These are phyloP conservation scores for Saccharomyces hybrid DNA, from an alignment of 1,139 yeast species.

Conservation along the genomic window DNA sequence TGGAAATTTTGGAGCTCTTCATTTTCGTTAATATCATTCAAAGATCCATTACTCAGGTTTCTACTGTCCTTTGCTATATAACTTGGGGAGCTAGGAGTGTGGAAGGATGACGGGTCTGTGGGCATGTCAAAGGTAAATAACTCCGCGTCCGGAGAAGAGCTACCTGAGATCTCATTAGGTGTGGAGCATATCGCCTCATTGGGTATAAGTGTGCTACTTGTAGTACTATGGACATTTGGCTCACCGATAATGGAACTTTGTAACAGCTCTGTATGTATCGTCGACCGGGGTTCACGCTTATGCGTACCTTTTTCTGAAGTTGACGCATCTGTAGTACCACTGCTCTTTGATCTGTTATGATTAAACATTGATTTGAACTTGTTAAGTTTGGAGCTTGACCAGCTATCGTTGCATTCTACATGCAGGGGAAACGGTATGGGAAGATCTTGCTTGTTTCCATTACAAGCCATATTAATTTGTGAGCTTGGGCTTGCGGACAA, in stretches of 20 bases:
- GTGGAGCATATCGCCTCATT: not conserved
- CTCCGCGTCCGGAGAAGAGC: not conserved
- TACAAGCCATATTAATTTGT: not conserved
- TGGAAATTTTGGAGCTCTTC: conserved; percentile 26
- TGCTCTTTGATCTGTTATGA: not conserved
- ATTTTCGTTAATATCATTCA: conserved; percentile 29
- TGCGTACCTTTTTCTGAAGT: not conserved
- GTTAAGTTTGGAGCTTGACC: not conserved
- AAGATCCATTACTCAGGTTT: conserved; percentile 23
- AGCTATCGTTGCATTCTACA: not conserved
- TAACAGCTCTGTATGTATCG: not conserved
- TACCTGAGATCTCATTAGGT: not conserved
- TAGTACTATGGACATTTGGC: not conserved
- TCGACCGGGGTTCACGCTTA: not conserved
- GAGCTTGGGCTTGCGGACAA: not conserved
- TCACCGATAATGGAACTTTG: not conserved
- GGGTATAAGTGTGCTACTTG: not conserved
- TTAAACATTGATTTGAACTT: not conserved
- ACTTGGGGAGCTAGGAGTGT: conserved; percentile 10
- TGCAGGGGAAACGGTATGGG: not conserved
- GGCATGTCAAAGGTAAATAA: not conserved
- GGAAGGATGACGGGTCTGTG: conserved; percentile 10
- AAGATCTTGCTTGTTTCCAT: not conserved
- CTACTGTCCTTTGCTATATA: conserved; percentile 12
- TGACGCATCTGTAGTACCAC: not conserved